Evolutionary conservation across 176 grass and related monocot species (phyloP).

Genomic region (Oryza coarctata): DNA sequence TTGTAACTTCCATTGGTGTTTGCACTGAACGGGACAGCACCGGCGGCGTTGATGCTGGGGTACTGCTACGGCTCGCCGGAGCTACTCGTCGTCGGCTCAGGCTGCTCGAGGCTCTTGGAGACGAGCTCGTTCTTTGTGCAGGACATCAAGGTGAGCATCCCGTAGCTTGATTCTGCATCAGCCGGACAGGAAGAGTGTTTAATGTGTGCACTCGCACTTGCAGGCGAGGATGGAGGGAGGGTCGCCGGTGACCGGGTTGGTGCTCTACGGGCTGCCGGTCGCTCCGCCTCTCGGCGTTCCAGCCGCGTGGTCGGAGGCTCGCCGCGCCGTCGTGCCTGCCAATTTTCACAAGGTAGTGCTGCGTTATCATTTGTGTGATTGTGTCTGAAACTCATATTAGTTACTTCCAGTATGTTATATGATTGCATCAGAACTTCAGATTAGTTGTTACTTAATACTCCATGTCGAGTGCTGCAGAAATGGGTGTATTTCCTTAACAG

Average conservation of each 20-base stretch:
- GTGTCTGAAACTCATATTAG: not conserved
- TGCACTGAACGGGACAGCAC: constrained; percentile 31
- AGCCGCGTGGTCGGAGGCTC: constrained; percentile 50
- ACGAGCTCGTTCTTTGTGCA: constrained; percentile 45
- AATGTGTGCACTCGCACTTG: not conserved
- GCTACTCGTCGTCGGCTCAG: constrained; percentile 42
- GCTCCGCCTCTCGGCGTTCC: constrained; percentile 50
- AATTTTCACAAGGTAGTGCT: constrained; percentile 48
- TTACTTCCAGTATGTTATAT: not conserved
- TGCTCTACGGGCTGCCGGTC: constrained; percentile 49
- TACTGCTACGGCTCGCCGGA: constrained; percentile 45
- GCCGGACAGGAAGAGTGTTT: not conserved
- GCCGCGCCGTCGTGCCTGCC: constrained; percentile 42
- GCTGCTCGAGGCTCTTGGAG: constrained; percentile 56
- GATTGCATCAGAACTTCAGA: not conserved
- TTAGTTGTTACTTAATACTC: not conserved
- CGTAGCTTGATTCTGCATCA: not conserved
- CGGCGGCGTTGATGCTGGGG: constrained; percentile 54
- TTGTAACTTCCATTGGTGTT: not conserved
- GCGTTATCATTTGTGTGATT: not conserved
- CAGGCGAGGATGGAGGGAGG: constrained; percentile 41
- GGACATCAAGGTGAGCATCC: constrained; percentile 40
- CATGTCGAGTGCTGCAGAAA: constrained; percentile 40
- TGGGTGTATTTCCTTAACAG: constrained; percentile 67
- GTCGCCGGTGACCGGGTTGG: not conserved